phyloP scores from a whole-genome alignment of 345 rosid genomes.

The Psidium friedrichsthalianum region DNA sequence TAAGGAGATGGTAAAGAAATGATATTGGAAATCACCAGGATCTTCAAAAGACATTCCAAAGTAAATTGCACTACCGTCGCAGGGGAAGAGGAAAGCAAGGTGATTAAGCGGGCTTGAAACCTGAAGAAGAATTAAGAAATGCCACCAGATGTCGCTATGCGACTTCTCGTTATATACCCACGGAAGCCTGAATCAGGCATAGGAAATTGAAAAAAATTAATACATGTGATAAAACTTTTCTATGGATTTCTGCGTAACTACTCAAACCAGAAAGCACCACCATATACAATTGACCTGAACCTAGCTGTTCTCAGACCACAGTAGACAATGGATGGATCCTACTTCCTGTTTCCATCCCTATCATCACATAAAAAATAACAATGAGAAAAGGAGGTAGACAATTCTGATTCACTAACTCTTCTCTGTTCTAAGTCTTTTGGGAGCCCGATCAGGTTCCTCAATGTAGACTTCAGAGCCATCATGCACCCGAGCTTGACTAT shows the following conservation, averaged over 20 bases:
- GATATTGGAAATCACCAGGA: background rate
- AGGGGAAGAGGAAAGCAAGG: background rate
- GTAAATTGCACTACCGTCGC: background rate
- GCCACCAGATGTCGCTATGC: background rate
- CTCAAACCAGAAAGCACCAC: background rate
- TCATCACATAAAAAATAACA: background rate
- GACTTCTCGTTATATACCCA: background rate
- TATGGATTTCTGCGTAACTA: background rate
- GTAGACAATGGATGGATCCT: background rate
- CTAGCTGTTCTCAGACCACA: background rate
- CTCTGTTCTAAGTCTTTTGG: conserved; percentile 35
- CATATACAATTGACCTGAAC: background rate
- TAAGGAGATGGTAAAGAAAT: background rate
- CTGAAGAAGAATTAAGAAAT: background rate
- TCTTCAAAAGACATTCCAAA: background rate
- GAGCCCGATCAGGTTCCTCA: conserved; percentile 26
- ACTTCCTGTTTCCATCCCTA: background rate
- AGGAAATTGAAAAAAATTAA: background rate
- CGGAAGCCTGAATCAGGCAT: background rate
- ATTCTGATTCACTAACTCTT: conserved; percentile 11
- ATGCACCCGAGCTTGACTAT: conserved; percentile 6
- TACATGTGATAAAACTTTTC: background rate
- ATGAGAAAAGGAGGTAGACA: background rate
- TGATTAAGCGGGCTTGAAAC: background rate
- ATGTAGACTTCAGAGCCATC: conserved; percentile 16